Conservation (phyloP, 495 filamentous ascomycete species). For the Hypoxylon lenormandii region DNA sequence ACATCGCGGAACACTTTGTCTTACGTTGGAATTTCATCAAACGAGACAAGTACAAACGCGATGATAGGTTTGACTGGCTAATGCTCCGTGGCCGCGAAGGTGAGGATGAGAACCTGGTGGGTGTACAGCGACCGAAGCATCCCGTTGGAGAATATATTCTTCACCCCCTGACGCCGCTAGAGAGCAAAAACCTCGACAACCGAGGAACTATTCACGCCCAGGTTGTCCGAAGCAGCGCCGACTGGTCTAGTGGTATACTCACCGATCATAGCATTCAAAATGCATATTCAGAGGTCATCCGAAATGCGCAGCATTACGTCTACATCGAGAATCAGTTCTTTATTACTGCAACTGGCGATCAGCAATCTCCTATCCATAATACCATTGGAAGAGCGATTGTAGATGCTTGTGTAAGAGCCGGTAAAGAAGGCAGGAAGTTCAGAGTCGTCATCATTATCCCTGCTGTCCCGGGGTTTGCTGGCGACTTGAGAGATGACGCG, state of each 20-base stretch:
- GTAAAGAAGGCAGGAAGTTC: conserved; percentile 88
- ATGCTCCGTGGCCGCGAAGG: conserved; percentile 81
- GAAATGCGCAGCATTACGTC: conserved; percentile 86
- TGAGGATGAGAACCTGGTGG: conserved; percentile 82
- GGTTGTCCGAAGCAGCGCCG: conserved; percentile 83
- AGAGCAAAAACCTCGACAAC: conserved; percentile 57
- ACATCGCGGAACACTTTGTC: conserved; percentile 96
- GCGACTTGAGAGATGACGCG: conserved; percentile 83
- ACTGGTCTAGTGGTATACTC: conserved; percentile 96
- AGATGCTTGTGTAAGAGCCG: conserved; percentile 83
- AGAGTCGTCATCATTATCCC: conserved; percentile 89
- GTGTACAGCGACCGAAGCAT: conserved; percentile 84
- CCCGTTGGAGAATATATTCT: conserved; percentile 87
- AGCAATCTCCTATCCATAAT: conserved; percentile 88
- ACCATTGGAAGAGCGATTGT: conserved; percentile 88
- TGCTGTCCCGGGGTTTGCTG: conserved; percentile 91
- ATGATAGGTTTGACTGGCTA: conserved; percentile 82
- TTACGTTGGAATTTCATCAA: conserved; percentile 97
- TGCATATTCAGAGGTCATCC: conserved; percentile 86
- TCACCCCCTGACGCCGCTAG: conserved; percentile 78
- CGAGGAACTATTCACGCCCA: conserved; percentile 82
- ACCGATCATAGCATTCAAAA: conserved; percentile 92
- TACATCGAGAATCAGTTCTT: conserved; percentile 99
- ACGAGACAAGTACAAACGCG: conserved; percentile 96
- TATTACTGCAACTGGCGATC: conserved; percentile 90